Percentiles rank a stretch among this genome's conserved stretches.
These are phyloP conservation scores for Apophysomyces ossiformis DNA, from an alignment of 371 early-diverging fungal species.

Conservation along the genomic window DNA sequence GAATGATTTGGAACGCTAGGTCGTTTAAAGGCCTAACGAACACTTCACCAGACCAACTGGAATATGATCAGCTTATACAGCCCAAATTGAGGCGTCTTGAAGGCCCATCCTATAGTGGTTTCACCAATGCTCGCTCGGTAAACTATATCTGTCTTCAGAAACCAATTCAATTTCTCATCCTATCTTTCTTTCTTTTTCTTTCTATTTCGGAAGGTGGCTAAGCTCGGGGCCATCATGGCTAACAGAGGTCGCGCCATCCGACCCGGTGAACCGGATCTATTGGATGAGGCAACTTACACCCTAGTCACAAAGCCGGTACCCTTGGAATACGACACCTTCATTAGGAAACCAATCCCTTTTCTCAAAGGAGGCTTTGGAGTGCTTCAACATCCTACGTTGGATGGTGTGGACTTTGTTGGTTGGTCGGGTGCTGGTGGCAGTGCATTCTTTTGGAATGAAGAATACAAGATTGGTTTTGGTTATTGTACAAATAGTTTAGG, in stretches of 20 bases:
- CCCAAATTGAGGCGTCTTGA: constrained; percentile 25
- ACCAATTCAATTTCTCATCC: constrained; percentile 5
- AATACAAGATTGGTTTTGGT: constrained; percentile 57
- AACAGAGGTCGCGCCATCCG: constrained; percentile 61
- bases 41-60: not conserved
- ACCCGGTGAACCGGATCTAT: constrained; percentile 47
- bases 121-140: constrained; percentile 67
- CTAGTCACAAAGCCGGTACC: constrained; percentile 24
- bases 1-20: not conserved
- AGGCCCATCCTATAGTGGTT: constrained; percentile 47
- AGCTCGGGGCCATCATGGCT: constrained; percentile 69
- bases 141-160: constrained; percentile 6
- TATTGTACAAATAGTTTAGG: constrained; percentile 49
- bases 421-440: constrained; percentile 63
- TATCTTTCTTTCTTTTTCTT: not conserved
- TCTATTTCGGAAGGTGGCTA: constrained; percentile 54
- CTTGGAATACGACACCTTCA: constrained; percentile 6
- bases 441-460: constrained; percentile 58
- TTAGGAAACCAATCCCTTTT: not conserved
- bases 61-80: not conserved
- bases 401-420: constrained; percentile 18
- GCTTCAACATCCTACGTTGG: not conserved
- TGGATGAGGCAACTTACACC: constrained; percentile 29
- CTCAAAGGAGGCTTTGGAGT: constrained; percentile 19
- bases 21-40: not conserved